Percentiles rank a stretch among this genome's conserved stretches.
Evolutionary conservation across 129 eudicot genomes (phyloP).

Genomic region (Oenanthe sinensis): DNA sequence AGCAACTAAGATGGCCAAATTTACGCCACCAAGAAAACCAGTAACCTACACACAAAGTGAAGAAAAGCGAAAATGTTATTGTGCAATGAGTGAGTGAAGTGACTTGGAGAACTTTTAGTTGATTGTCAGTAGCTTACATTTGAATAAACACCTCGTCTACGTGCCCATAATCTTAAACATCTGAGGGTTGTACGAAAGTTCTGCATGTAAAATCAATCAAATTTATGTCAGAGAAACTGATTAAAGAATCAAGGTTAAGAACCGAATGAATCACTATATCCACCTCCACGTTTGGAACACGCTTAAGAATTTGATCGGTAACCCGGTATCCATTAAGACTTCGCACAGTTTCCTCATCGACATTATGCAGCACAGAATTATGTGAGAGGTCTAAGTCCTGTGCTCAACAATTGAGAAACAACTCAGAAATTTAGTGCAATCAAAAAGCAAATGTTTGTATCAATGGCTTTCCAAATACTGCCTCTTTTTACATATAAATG

Average conservation of each 20-base stretch:
- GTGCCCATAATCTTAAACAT: slow-evolving; percentile 13
- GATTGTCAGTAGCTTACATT: neutral
- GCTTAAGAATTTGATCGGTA: slow-evolving; percentile 8
- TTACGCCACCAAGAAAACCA: slow-evolving; percentile 15
- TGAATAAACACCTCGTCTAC: slow-evolving; percentile 6
- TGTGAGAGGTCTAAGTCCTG: slow-evolving; percentile 9
- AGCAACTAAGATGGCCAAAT: slow-evolving; percentile 13
- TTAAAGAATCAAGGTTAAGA: neutral
- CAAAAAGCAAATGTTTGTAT: neutral
- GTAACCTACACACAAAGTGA: neutral
- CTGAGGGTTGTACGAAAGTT: slow-evolving; percentile 12
- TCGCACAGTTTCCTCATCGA: slow-evolving; percentile 11
- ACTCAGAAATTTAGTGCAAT: neutral
- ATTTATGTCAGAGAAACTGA: neutral
- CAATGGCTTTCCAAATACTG: neutral
- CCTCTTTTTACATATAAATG: neutral
- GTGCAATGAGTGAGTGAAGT: neutral
- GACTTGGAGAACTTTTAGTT: neutral
- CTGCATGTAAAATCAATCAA: neutral
- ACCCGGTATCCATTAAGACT: slow-evolving; percentile 17
- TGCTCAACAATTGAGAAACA: neutral
- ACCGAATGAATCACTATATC: neutral
- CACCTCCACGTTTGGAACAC: slow-evolving; percentile 15
- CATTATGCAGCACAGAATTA: slow-evolving; percentile 2
- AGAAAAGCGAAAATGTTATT: neutral